Base-by-base conservation (phyloP, 306 rosid species). In the Begonia loranthoides region DNA sequence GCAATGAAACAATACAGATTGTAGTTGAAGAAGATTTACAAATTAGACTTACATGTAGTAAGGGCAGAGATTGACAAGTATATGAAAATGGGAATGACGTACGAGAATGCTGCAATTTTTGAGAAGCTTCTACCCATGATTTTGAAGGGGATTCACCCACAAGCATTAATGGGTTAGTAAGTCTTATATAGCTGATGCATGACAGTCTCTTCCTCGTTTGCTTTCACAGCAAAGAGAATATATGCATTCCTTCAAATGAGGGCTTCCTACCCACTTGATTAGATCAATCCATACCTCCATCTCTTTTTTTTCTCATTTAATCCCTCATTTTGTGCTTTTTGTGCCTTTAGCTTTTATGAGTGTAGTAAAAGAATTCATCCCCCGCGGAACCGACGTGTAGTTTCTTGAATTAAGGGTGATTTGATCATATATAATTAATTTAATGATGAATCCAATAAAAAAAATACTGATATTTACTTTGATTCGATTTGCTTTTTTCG, bases 211-310 rank as follows among this genome's bases (percentile, higher is more conserved):
- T 70, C 73, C 51, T 52, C 80, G 70, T 74, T 82, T 46, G 52
- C 71, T 78, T 72, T 83, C 69, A 68, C 49, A 62, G 51, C 56
- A 62, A 53, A 61, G 71, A 71, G 81, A 64, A 89, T 75, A 79
- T 75, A 79, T 84, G 65, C 95, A 76, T 84, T 84, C 73, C 97
- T 79, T 89, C 90, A 45, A 55, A 22, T 41, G 55, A 49, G 72
- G 81, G 65, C 76, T 81, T 81, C 73, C 72, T 68, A 54, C 14
- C 47, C n/a, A 10, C 14, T 3, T 43, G 47, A 43, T 43, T 43
- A 0, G 2, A 4, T 43, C 47, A 11, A 3, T 43, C 4, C 1
- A 11, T 43, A 10, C 47, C 14, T n/a, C n/a, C n/a, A n/a, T n/a
- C n/a, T n/a, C n/a, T n/a, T n/a, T n/a, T n/a, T n/a, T n/a, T n/a